Conservation (phyloP, 257 asterid species). For the Parsonsia alboflavescens region DNA sequence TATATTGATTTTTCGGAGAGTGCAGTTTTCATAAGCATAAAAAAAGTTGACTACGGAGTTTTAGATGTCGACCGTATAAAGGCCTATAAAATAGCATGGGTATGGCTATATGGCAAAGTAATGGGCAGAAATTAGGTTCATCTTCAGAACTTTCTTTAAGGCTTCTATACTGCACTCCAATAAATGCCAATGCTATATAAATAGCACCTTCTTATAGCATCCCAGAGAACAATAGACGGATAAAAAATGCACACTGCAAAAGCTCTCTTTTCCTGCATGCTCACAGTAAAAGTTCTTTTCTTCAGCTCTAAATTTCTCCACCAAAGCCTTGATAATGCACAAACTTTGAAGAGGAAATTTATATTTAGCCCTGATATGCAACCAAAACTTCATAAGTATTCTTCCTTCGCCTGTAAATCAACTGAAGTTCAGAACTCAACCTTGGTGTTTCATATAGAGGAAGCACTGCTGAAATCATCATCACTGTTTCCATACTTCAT, state of each 20-base stretch:
- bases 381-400: slow-evolving; percentile 15
- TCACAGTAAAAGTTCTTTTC: slow-evolving; percentile 21
- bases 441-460: slow-evolving; percentile 31
- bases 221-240: not conserved
- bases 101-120: not conserved
- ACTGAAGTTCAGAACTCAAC: slow-evolving; percentile 16
- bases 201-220: slow-evolving; percentile 1
- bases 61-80: not conserved
- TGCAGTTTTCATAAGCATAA: too few relatives aligned
- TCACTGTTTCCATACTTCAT: slow-evolving; percentile 34
- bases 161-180: not conserved
- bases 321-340: slow-evolving; percentile 15
- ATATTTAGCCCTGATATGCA: slow-evolving; percentile 18
- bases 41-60: not conserved
- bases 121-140: slow-evolving; percentile 1
- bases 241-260: slow-evolving; percentile 15
- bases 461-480: slow-evolving; percentile 26
- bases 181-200: slow-evolving; percentile 13
- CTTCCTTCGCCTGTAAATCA: slow-evolving; percentile 11
- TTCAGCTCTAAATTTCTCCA: slow-evolving; percentile 24
- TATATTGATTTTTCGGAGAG: not conserved
- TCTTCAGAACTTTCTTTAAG: slow-evolving; percentile 4
- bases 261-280: slow-evolving; percentile 16
- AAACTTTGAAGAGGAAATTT: slow-evolving; percentile 10
- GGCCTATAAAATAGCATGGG: not conserved